Evolutionary conservation across 2,329 filamentous ascomycete species (phyloP), one percentile per base, ranked within the genome.

Genomic region (Huntiella moniliformis): DNA sequence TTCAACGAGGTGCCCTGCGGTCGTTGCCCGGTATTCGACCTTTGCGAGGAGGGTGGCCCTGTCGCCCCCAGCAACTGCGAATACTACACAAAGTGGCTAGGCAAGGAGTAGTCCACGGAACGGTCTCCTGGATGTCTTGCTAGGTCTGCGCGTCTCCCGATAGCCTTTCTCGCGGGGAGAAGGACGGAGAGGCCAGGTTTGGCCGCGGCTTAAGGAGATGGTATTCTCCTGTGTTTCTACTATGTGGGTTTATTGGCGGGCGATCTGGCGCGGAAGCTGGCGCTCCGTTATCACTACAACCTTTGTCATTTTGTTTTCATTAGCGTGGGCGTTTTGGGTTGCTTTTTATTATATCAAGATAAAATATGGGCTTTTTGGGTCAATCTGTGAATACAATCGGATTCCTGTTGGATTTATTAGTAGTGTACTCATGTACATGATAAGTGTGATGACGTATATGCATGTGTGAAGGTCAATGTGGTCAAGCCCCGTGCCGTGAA

Each of bases 1-100:
- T 75, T 88, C 53, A 92, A 83, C 1, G 86, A 95, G 60, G 79
- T 81, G 2, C 91, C 91, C 1, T 98, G 91, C 60, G 87, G 88
- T 2, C 71, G 77, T 46, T 98, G 91, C 60, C 91, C 91, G 0
- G 88, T 95, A 2, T 94, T 94, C 58, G 81, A 91, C 48, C 70
- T 96, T 2, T 98, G 91, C 58, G 81, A 84, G 53, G 84, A 93
- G 50, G 86, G 85, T 5, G 88, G 88, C 0, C 84, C 86, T 0
- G 85, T 98, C 16, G 92, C 80, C 55, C 84, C 88, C 0, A 80
- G 77, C 52, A 93, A 81, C 43, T 98, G 91, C 61, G 80, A 85
- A 45, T 98, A 98, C 58, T 95, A 93, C 57, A 73, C 82, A 52
- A 73, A 78, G 44, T 98, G 91, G 91, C 62, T 95, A 39, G 71